Conservation (phyloP, 1,284 basidiomycete genomes). For the Apiotrichum siamense region DNA sequence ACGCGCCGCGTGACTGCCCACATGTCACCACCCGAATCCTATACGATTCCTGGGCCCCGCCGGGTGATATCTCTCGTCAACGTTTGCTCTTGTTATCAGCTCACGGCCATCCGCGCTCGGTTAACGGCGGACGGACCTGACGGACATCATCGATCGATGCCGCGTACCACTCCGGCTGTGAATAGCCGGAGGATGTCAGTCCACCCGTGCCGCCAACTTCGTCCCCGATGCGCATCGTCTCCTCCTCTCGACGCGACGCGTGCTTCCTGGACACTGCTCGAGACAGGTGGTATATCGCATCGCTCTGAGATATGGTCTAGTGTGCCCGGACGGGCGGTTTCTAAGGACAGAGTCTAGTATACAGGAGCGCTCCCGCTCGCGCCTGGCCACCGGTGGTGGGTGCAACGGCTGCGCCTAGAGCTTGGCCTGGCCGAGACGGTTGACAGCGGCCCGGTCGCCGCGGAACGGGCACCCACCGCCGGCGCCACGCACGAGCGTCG, state of each 20-base stretch:
- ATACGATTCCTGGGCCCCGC: too few relatives aligned
- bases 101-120: too few relatives aligned
- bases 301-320: background rate
- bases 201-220: too few relatives aligned
- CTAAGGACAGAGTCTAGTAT: background rate
- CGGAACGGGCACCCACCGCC: slow-evolving; percentile 43
- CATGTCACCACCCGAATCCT: too few relatives aligned
- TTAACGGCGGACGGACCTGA: too few relatives aligned
- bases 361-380: background rate
- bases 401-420: background rate
- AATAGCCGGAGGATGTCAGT: too few relatives aligned
- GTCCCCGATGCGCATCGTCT: background rate
- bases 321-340: too few relatives aligned
- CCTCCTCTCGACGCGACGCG: background rate
- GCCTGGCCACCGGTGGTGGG: background rate
- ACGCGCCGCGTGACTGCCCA: too few relatives aligned
- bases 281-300: background rate
- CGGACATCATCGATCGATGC: too few relatives aligned
- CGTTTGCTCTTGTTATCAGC: too few relatives aligned
- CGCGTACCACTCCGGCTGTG: too few relatives aligned
- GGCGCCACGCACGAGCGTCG: slow-evolving; percentile 40
- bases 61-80: too few relatives aligned
- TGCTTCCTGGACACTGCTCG: background rate
- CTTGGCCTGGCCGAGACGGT: slow-evolving; percentile 5
- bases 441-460: slow-evolving; percentile 2